These are phyloP conservation scores for Teratosphaeria destructans DNA, from an alignment of 2,329 filamentous ascomycete species.

Conservation along the genomic window DNA sequence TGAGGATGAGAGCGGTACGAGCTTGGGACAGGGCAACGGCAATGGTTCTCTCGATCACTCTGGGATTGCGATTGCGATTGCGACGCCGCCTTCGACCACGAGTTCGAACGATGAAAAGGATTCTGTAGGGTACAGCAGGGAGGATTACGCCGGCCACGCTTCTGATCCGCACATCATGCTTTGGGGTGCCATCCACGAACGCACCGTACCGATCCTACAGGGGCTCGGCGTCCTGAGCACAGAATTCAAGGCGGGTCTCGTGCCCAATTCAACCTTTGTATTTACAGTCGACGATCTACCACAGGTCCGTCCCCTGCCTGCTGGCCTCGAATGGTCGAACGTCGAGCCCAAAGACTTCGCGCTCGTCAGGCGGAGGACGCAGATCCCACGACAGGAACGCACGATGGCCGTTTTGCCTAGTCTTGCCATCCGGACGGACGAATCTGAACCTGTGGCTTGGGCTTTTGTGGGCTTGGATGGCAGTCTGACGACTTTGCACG, in stretches of 20 bases:
- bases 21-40: constrained; percentile 7
- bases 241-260: constrained; percentile 7
- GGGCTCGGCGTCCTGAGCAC: constrained; percentile 11
- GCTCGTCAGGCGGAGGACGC: constrained; percentile 45
- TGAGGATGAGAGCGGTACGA: constrained; percentile 5
- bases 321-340: constrained; percentile 46
- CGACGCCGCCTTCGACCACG: not conserved
- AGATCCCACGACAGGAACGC: constrained; percentile 45
- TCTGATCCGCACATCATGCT: constrained; percentile 14
- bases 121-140: constrained; percentile 7
- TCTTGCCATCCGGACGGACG: constrained; percentile 25
- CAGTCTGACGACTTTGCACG: constrained; percentile 51
- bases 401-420: constrained; percentile 32
- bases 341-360: constrained; percentile 44
- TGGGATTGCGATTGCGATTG: constrained; percentile 4
- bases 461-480: constrained; percentile 53
- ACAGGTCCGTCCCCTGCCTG: constrained; percentile 23
- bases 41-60: constrained; percentile 1
- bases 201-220: constrained; percentile 14
- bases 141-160: constrained; percentile 14
- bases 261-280: constrained; percentile 18
- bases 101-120: constrained; percentile 1
- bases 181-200: constrained; percentile 22
- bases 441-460: constrained; percentile 52
- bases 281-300: constrained; percentile 13